Base-by-base conservation (phyloP, 2,329 filamentous ascomycete genomes). In the Microsporum canis region DNA sequence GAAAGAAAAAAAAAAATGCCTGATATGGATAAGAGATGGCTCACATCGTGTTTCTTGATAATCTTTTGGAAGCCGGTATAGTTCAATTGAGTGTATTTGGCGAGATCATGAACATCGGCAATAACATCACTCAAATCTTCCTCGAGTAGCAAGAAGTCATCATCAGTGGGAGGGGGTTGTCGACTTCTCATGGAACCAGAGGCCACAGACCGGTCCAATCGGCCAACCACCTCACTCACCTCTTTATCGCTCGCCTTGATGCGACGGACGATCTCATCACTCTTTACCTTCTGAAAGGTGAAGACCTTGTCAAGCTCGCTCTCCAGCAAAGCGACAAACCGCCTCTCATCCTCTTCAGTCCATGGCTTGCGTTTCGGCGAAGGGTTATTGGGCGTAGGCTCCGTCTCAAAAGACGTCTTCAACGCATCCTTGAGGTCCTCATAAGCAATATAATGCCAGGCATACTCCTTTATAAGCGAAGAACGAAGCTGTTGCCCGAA, bases 41-140 rank as follows among this genome's bases (percentile, higher is more conserved):
- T 68, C 75, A 92, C 89, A 77, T 96, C 94, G 75, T 99, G 94
- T 81, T 99, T 99, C 82, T 99, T 99, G 76, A 99, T 96, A 65
- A 99, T 99, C 81, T 99, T 99, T 79, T 96, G 95, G 73, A 99
- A 99, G 3, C 94, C 94, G 0, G 92, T 97, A 72, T 99, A 99
- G 77, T 99, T 99, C 71, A 99, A 79, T 78, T 96, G 92, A 5
- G 95, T 95, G 73, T 96, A 99, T 77, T 97, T 97, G 74, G 94
- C 91, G 63, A 99, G 82, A 70, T 99, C 94, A 75, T 99, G 92
- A 27, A 99, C 94, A 71, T 99, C 92, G 68, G 94, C 94, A 72
- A 99, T 99, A 71, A 99, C 91, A 73, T 99, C 94, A 76, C 91
- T 96, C 70, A 99, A 77, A 70, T 96, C 91, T 72, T 96, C 89